These are phyloP conservation scores for Neonectria coccinea DNA, from an alignment of 2,329 filamentous ascomycete species.

Conservation along the genomic window DNA sequence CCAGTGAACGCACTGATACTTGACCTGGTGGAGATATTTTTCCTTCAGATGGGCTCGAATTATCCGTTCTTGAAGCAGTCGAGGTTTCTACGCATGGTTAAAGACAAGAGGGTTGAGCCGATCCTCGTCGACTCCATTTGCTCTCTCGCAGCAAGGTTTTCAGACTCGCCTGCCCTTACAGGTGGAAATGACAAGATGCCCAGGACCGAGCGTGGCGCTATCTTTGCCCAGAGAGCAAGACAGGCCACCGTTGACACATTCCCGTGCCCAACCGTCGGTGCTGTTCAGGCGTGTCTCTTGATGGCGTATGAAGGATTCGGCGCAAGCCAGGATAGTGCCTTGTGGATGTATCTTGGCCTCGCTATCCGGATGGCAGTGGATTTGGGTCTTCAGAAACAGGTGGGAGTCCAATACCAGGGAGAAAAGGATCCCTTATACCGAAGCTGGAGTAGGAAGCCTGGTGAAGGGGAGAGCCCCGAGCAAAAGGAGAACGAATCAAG, in stretches of 20 bases:
- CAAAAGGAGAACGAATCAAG: conserved; percentile 58
- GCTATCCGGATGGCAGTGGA: conserved; percentile 87
- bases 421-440: conserved; percentile 64
- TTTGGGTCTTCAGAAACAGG: conserved; percentile 83
- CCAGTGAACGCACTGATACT: conserved; percentile 82
- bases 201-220: conserved; percentile 77
- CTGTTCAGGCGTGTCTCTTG: conserved; percentile 84
- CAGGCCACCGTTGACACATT: conserved; percentile 86
- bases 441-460: conserved; percentile 54
- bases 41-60: conserved; percentile 83
- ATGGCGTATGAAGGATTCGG: conserved; percentile 93
- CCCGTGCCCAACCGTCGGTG: conserved; percentile 83
- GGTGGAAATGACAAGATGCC: conserved; percentile 61
- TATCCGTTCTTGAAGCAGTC: conserved; percentile 84
- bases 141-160: conserved; percentile 84
- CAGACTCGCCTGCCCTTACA: conserved; percentile 65
- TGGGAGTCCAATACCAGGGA: conserved; percentile 75
- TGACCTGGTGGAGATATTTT: conserved; percentile 83
- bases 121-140: conserved; percentile 91
- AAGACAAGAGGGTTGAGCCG: conserved; percentile 83
- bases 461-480: conserved; percentile 52
- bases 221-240: conserved; percentile 85
- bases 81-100: conserved; percentile 79
- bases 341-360: conserved; percentile 94
- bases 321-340: conserved; percentile 85